Conservation (phyloP, 345 rosid genomes). For the Bruguiera gymnorhiza region DNA sequence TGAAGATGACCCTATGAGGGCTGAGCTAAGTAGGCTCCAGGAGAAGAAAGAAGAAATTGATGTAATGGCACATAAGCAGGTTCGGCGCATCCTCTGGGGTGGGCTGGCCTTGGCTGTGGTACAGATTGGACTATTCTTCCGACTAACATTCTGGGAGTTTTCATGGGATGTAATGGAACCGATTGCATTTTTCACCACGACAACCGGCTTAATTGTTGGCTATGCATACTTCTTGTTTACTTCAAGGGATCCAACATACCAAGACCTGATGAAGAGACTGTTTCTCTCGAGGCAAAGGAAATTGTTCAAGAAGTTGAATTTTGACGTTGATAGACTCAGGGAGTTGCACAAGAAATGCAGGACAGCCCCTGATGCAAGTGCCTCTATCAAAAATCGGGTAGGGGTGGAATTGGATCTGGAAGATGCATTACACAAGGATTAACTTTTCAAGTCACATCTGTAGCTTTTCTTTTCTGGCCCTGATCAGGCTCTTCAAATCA, state of each 20-base stretch:
- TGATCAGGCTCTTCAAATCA: no score
- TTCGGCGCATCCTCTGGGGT: slow-evolving; percentile 65
- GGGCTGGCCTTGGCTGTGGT: slow-evolving; percentile 62
- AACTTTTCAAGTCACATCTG: not conserved
- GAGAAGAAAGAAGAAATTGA: slow-evolving; percentile 81
- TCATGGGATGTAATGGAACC: slow-evolving; percentile 99
- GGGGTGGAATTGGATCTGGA: slow-evolving; percentile 69
- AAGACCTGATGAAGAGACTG: slow-evolving; percentile 89
- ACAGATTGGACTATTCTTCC: slow-evolving; percentile 70
- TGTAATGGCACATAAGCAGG: slow-evolving; percentile 82
- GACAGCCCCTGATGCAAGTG: slow-evolving; percentile 39
- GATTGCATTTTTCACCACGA: slow-evolving; percentile 69
- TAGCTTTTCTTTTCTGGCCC: no score
- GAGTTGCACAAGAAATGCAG: slow-evolving; percentile 68
- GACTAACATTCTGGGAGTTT: slow-evolving; percentile 96
- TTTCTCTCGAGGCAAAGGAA: slow-evolving; percentile 85
- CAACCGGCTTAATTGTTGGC: slow-evolving; percentile 69
- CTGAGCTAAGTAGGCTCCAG: slow-evolving; percentile 65
- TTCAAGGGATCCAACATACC: slow-evolving; percentile 87
- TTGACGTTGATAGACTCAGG: slow-evolving; percentile 60
- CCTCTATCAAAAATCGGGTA: slow-evolving; percentile 53
- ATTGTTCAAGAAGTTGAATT: slow-evolving; percentile 52
- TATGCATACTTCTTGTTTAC: slow-evolving; percentile 88
- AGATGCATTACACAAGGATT: slow-evolving; percentile 38
- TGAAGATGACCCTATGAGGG: slow-evolving; percentile 62